A percentile compares a stretch with the other conserved stretches of the same genome.
phyloP scores from a whole-genome alignment of 495 filamentous ascomycete genomes.

The Acidiella bohemica region DNA sequence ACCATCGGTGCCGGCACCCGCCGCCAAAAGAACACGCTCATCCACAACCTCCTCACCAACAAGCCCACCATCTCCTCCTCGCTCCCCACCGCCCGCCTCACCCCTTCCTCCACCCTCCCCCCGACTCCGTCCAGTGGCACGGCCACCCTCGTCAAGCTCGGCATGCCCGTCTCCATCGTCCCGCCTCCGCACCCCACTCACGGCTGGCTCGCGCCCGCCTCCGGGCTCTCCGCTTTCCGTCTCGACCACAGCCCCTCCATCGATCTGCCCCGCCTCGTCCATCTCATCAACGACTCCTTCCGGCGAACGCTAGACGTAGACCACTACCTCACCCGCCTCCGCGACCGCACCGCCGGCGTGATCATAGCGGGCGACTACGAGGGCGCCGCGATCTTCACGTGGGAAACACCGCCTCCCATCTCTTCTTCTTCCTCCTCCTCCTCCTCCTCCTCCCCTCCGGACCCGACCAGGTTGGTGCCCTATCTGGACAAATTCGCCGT shows the following conservation, averaged over 20 bases:
- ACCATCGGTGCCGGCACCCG: constrained; percentile 56
- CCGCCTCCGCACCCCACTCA: constrained; percentile 43
- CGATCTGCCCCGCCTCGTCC: constrained; percentile 65
- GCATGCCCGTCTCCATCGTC: constrained; percentile 75
- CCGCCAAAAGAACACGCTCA: constrained; percentile 74
- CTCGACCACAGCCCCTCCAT: constrained; percentile 54
- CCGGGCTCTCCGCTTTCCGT: constrained; percentile 40
- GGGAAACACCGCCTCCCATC: constrained; percentile 63
- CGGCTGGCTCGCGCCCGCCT: constrained; percentile 53
- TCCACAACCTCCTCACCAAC: constrained; percentile 93
- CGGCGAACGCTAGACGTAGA: constrained; percentile 66
- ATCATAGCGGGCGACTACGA: constrained; percentile 96
- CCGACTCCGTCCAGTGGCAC: constrained; percentile 28
- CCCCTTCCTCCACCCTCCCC: constrained; percentile 14
- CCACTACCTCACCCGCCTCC: constrained; percentile 67
- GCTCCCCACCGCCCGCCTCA: constrained; percentile 53
- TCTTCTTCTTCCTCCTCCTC: constrained; percentile 24
- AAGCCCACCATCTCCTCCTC: constrained; percentile 86
- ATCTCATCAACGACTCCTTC: constrained; percentile 93
- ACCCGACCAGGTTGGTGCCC: constrained; percentile 53
- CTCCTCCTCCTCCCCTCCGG: constrained; percentile 22
- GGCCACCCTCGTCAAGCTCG: constrained; percentile 78
- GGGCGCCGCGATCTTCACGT: constrained; percentile 86
- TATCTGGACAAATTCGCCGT: constrained; percentile 99
- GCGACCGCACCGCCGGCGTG: constrained; percentile 66